Conservation (phyloP, 2,329 filamentous ascomycete species). For the Stachybotrys elegans region DNA sequence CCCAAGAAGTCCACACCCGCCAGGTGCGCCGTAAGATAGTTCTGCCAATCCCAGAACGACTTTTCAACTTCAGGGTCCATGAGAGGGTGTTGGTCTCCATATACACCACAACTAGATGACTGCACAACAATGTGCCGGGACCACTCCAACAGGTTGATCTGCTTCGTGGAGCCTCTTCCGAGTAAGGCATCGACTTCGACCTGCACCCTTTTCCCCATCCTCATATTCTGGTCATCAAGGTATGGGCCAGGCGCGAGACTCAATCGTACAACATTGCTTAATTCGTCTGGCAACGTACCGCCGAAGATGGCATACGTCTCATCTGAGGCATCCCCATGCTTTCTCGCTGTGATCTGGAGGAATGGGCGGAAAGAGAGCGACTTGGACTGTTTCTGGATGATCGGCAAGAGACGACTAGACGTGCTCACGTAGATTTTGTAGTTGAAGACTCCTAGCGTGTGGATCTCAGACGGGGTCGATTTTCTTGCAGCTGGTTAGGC, state of each 20-base stretch:
- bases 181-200: slow-evolving; percentile 8
- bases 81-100: neutral
- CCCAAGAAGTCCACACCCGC: slow-evolving; percentile 4
- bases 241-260: slow-evolving; percentile 10
- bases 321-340: slow-evolving; percentile 7
- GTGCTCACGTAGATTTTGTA: slow-evolving; percentile 15
- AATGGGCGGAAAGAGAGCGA: slow-evolving; percentile 14
- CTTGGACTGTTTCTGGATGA: slow-evolving; percentile 11
- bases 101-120: neutral
- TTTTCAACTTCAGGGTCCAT: neutral
- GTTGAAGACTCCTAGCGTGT: slow-evolving; percentile 11
- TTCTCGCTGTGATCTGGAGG: slow-evolving; percentile 7
- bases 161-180: neutral
- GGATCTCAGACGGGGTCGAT: slow-evolving; percentile 10
- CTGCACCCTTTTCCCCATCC: slow-evolving; percentile 9
- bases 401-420: slow-evolving; percentile 12
- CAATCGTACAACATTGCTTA: slow-evolving; percentile 6
- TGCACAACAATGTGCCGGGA: neutral
- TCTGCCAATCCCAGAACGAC: slow-evolving; percentile 5
- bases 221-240: slow-evolving; percentile 12
- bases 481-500: neutral
- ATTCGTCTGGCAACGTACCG: slow-evolving; percentile 3
- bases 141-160: neutral
- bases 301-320: slow-evolving; percentile 7
- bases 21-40: slow-evolving; percentile 6